Percentiles rank a stretch among this genome's conserved stretches.
phyloP scores from a whole-genome alignment of 306 rosid genomes.

The Neltuma alba region DNA sequence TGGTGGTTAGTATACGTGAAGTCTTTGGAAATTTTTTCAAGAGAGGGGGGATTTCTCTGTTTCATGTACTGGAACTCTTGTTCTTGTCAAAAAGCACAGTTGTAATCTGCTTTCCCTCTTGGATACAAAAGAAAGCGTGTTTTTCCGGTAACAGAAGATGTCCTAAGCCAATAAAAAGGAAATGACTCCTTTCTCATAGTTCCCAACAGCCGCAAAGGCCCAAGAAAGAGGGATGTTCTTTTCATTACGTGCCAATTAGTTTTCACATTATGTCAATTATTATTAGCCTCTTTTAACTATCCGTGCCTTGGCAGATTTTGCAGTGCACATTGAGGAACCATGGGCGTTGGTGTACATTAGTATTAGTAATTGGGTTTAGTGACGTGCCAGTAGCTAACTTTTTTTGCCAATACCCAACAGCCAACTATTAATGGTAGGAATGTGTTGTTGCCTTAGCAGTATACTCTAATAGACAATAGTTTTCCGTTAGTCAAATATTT shows the following conservation, averaged over 20 bases:
- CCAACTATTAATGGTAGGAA: no score
- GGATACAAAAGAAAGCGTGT: slow-evolving; percentile 34
- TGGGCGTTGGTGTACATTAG: not conserved
- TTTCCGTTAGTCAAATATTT: no score
- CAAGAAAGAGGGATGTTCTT: not conserved
- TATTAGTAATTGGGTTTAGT: not conserved
- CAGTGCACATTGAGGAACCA: not conserved
- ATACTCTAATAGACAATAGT: no score
- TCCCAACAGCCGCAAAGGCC: not conserved
- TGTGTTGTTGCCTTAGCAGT: no score
- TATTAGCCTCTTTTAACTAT: not conserved
- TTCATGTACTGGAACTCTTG: slow-evolving; percentile 34
- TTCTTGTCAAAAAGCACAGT: slow-evolving; percentile 40
- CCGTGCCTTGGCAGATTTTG: not conserved
- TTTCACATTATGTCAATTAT: not conserved
- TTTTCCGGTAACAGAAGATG: not conserved
- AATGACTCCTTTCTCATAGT: not conserved
- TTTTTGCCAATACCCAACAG: no score
- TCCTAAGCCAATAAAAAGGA: not conserved
- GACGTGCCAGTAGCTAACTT: no score
- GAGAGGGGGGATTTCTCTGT: slow-evolving; percentile 23
- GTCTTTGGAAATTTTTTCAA: slow-evolving; percentile 27
- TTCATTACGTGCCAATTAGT: not conserved
- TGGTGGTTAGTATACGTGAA: slow-evolving; percentile 26
- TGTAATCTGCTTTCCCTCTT: slow-evolving; percentile 36